Percentiles rank a stretch among this genome's conserved stretches.
Evolutionary conservation across 2,329 filamentous ascomycete genomes (phyloP).

Genomic region (Teratosphaeriaceae sp.): DNA sequence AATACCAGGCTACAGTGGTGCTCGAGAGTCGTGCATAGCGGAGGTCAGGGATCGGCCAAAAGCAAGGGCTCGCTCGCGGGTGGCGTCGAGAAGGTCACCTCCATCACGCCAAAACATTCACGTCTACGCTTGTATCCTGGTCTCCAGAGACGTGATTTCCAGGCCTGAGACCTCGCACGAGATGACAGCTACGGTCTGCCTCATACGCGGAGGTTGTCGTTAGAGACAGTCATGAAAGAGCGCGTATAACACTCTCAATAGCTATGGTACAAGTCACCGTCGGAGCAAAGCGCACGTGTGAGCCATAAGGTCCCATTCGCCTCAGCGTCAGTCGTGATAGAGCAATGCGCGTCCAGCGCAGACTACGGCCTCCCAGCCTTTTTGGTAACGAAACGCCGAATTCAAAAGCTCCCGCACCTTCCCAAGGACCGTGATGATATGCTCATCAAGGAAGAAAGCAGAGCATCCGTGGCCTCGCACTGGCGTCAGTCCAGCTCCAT

Average conservation of each 20-base stretch:
- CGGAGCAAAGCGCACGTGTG: background rate
- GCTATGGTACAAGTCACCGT: background rate
- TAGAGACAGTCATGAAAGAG: too few species aligned
- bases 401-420: background rate
- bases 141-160: too few species aligned
- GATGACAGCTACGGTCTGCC: too few species aligned
- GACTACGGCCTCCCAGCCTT: background rate
- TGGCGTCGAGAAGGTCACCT: too few species aligned
- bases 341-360: constrained; percentile 3
- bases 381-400: background rate
- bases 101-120: too few species aligned
- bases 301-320: background rate
- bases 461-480: too few species aligned
- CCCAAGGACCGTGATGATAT: too few species aligned
- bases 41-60: background rate
- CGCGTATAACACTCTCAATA: too few species aligned
- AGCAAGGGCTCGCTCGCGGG: background rate
- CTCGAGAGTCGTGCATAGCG: background rate
- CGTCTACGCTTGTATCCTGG: too few species aligned
- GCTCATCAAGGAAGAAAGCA: too few species aligned
- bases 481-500: constrained; percentile 30
- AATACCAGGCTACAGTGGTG: background rate
- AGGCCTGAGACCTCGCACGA: too few species aligned
- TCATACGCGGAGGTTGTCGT: too few species aligned
- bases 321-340: background rate